A percentile compares a stretch with the other conserved stretches of the same genome.
These are phyloP conservation scores for Cenchrus fungigraminus DNA, from an alignment of 176 grass and related monocot species.

Conservation along the genomic window DNA sequence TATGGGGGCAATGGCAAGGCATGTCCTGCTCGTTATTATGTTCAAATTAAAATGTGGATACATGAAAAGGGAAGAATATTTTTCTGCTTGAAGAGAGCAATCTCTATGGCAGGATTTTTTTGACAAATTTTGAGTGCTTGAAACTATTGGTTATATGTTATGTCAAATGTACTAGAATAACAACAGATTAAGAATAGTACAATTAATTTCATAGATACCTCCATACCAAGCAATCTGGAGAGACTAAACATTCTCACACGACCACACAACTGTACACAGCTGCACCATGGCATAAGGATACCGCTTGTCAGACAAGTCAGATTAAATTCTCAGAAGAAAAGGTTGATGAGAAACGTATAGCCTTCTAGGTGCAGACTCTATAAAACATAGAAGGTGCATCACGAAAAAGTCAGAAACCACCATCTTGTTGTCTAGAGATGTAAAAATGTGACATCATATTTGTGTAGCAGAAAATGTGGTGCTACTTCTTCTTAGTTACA, in stretches of 20 bases:
- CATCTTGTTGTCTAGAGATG: background rate
- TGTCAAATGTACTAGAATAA: background rate
- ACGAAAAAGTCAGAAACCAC: background rate
- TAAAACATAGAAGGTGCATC: background rate
- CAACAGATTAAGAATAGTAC: background rate
- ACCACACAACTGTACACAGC: background rate
- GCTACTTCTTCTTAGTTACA: background rate
- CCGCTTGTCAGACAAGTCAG: slow-evolving; percentile 21
- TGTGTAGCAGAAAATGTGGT: background rate
- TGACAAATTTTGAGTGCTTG: background rate
- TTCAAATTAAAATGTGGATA: slow-evolving; percentile 27
- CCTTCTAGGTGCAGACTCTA: slow-evolving; percentile 11
- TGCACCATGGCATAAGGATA: slow-evolving; percentile 10
- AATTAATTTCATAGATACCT: background rate
- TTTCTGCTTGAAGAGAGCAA: background rate
- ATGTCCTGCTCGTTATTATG: background rate
- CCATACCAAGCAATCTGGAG: background rate
- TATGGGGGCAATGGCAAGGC: background rate
- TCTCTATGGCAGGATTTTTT: background rate
- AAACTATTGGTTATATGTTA: background rate
- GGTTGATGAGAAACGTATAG: background rate
- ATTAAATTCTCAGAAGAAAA: background rate
- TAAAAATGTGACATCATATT: background rate
- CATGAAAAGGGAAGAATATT: background rate
- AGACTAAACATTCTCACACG: slow-evolving; percentile 3